These are phyloP conservation scores for Emergomyces pasteurianus DNA, from an alignment of 2,329 filamentous ascomycete species.

Conservation along the genomic window DNA sequence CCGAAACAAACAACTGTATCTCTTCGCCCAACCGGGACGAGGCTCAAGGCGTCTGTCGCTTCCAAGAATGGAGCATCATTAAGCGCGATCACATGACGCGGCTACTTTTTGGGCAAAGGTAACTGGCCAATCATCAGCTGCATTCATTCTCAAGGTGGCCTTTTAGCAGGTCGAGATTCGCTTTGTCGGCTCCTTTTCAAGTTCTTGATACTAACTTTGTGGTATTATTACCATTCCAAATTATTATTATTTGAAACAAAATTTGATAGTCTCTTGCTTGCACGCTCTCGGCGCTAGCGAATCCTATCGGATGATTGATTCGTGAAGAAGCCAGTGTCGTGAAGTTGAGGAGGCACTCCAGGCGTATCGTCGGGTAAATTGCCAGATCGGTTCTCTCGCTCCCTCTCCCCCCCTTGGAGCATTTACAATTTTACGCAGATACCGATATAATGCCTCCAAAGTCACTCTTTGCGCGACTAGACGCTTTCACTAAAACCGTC, in stretches of 20 bases:
- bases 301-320: not conserved
- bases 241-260: not conserved
- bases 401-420: not conserved
- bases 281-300: not conserved
- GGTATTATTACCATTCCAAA: too few relatives aligned
- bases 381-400: not conserved
- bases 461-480: conserved; percentile 88
- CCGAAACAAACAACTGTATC: too few relatives aligned
- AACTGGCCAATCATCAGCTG: conserved; percentile 2
- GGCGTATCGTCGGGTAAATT: not conserved
- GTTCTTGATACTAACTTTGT: too few relatives aligned
- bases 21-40: not conserved
- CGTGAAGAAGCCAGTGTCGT: not conserved
- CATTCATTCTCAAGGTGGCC: conserved; percentile 3
- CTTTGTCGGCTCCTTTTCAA: not conserved
- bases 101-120: not conserved
- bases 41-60: not conserved
- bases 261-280: not conserved
- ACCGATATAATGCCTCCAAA: conserved; percentile 60
- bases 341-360: not conserved
- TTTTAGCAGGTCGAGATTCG: not conserved
- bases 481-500: conserved; percentile 98
- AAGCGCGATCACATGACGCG: conserved; percentile 1
- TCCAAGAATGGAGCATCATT: not conserved
- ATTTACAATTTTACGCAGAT: conserved; percentile 2